Evolutionary conservation across 352 stramenopile species (phyloP).

Genomic region (Phytophthora tentaculata): DNA sequence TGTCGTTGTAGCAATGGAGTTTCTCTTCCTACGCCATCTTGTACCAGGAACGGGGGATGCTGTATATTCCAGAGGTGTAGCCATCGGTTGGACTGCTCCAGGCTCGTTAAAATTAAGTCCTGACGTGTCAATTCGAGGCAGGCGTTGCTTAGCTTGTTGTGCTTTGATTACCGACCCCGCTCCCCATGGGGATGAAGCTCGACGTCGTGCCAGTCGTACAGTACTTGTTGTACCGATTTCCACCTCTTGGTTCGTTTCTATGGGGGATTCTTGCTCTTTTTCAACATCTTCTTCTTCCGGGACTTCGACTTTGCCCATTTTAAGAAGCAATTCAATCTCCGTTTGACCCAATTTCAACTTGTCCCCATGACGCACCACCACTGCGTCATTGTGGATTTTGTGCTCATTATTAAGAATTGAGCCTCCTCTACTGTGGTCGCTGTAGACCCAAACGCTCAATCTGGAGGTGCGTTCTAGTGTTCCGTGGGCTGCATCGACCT

Average conservation of each 20-base stretch:
- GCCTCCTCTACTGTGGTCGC: conserved; percentile 70
- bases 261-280: conserved; percentile 9
- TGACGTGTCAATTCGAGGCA: conserved; percentile 42
- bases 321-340: conserved; percentile 52
- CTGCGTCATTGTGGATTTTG: conserved; percentile 54
- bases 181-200: neutral
- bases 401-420: conserved; percentile 50
- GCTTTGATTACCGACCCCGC: neutral
- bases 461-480: conserved; percentile 58
- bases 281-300: conserved; percentile 11
- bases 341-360: conserved; percentile 59
- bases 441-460: conserved; percentile 74
- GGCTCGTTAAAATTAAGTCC: conserved; percentile 20
- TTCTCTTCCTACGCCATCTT: conserved; percentile 55
- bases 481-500: conserved; percentile 45
- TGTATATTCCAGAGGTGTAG: conserved; percentile 56
- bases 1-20: conserved; percentile 55
- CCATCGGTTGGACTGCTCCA: conserved; percentile 8
- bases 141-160: neutral
- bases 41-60: conserved; percentile 56
- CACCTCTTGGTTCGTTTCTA: conserved; percentile 19
- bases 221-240: conserved; percentile 8
- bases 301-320: conserved; percentile 11
- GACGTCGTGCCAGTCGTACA: neutral
- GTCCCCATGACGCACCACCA: conserved; percentile 66